Base-by-base conservation (phyloP, 2,329 filamentous ascomycete species). In the Microcyclospora tardicrescens region DNA sequence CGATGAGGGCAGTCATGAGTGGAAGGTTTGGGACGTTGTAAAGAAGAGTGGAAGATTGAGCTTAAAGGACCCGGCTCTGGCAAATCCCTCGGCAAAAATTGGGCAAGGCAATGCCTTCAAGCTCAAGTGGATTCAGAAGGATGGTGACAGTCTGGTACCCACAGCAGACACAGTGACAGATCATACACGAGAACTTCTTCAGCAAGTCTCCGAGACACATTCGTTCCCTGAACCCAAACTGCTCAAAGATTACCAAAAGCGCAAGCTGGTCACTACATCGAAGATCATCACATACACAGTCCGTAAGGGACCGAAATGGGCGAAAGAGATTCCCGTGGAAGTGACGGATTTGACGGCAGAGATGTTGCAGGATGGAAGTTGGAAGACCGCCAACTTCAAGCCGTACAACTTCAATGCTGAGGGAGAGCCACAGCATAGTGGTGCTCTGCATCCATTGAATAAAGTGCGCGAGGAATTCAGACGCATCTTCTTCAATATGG, bases 401-500 rank as follows among this genome's bases (percentile, higher is more conserved):
- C 77, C 78, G 29, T 84, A 84, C 62, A 84, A 84, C 60, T 84
- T 84, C 66, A 93, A 78, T 39, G 73, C 77, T 24, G 34, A 47
- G 9, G 77, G 77, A 73, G 56, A 81, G 72, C 57, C 77, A 33
- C 79, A 57, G 67, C 59, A 65, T 40, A 58, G 63, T 13, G 66
- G 66, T 41, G 63, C 65, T 29, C 48, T 71, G 46, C 67, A 71
- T 53, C 67, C 67, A 4, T 47, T 98, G 50, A 95, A 86, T 67
- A 96, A 96, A 70, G 89, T 96, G 53, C 81, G 91, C 52, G 76
- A 84, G 54, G 91, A 96, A 65, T 94, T 98, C 73, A 74, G 91
- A 42, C 83, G 91, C 58, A 95, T 98, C 59, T 98, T 98, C 77
- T 96, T 98, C 66, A 86, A 94, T 61, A 93, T 94, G 79, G 91